Base-by-base conservation (phyloP, 2,329 filamentous ascomycete species). In the Beauveria medogensis region DNA sequence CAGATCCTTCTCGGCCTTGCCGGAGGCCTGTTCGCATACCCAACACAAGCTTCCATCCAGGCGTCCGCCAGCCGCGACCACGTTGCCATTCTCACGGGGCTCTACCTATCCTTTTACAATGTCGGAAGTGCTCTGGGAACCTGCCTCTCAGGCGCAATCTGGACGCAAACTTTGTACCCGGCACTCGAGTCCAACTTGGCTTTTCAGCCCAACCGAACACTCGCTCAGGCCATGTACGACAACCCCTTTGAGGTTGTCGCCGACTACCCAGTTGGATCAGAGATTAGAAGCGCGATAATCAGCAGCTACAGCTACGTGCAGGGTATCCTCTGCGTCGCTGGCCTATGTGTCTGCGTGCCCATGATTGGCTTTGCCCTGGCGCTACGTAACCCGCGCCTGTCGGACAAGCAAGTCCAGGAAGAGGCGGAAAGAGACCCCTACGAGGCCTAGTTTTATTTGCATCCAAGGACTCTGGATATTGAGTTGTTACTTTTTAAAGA, bases 1-100 rank as follows among this genome's bases (percentile, higher is more conserved):
- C 82, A 86, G 65, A 71, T 86, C 2, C 69, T 86, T 2, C 73
- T 86, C 3, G 83, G 83, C 48, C 73, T 85, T 47, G 82, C 82
- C 0, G 82, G 82, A 12, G 84, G 83, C 1, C 71, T 86, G 60
- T 86, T 86, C 65, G 71, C 74, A 0, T 77, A 75, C 56, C 74
- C 74, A 0, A 75, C 74, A 0, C 73, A 75, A 54, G 74, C 74
- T 0, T 74, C 73, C 1, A 75, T 76, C 43, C 75, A 77, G 50
- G 72, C 75, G 0, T 73, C 74, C 0, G 72, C 74, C 0, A 68
- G 68, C 1, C 68, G 70, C 28, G 72, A 76, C 51, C 72, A 76
- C 40, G 70, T 77, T 0, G 74, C 73, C 7, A 71, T 76, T 14
- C 61, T 76, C 6, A 77, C 73, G 0, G 72, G 73, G 0, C 68